Evolutionary conservation across 306 rosid genomes (phyloP), one percentile per base, ranked within the genome.

Genomic region (Rosa multiflora): DNA sequence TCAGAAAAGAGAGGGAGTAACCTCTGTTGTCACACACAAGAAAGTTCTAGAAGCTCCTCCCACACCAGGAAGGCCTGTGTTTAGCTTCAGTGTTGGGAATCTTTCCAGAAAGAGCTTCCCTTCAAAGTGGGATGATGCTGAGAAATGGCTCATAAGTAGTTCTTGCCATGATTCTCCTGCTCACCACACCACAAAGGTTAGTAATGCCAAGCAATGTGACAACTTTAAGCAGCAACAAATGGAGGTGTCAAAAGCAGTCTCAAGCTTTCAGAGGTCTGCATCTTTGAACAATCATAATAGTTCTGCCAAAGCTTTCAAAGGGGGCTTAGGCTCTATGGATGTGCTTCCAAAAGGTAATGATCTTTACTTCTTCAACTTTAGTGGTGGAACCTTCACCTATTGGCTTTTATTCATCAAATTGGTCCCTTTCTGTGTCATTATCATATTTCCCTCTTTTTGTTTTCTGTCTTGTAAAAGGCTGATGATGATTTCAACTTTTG

Each of bases 41-140:
- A 86, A 86, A 75, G 40, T 69, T 44, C 15, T 80, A 13, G 94
- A 88, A 74, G 82, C 99, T 81, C 99, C 99, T 21, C 66, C 96
- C 1, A 96, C 98, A 3, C 98, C 99, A 20, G 99, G 98, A 4
- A 90, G 99, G 56, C 96, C 99, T 0, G 87, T 93, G 71, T 96
- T 96, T 87, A 78, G 89, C 75, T 96, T 96, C 84, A 89, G 88
- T 43, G 82, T 84, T 46, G 78, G 86, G 49, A 92, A 81, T 77
- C 88, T 86, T 84, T 77, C 91, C 2, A 90, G 98, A 58, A 96
- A 93, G 70, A 87, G 67, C 70, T 86, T 96, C 55, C 99, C 98
- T 80, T 96, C 98, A 12, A 96, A 96, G 68, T 96, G 99, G 99
- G 99, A 93, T 76, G 97, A 96, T 83, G 99, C 99, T 18, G 98